Conservation (phyloP, 1,284 basidiomycete species). For the Moniliella sp. region DNA sequence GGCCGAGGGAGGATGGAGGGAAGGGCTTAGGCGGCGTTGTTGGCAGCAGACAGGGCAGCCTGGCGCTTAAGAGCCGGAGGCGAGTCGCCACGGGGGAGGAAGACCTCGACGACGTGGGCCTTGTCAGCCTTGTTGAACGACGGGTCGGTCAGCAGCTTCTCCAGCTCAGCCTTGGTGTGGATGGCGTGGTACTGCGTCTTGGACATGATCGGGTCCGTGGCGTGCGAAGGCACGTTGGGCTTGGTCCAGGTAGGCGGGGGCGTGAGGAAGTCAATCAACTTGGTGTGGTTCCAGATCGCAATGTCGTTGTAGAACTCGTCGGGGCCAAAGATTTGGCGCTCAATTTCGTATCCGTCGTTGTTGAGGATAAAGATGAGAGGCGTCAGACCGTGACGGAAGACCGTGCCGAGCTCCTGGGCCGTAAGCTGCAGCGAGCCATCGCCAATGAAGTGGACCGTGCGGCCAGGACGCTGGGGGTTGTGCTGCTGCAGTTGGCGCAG, state of each 20-base stretch:
- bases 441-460: conserved; percentile 67
- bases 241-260: no score
- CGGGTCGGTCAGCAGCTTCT: conserved; percentile 43
- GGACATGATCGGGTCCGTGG: conserved; percentile 38
- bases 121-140: conserved; percentile 44
- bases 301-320: conserved; percentile 33
- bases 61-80: no score
- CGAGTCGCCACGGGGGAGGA: conserved; percentile 54
- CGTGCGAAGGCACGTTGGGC: no score
- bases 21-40: no score
- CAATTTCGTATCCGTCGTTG: conserved; percentile 73
- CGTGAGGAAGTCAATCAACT: conserved; percentile 20
- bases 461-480: no score
- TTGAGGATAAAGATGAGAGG: conserved; percentile 68
- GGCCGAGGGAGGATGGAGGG: no score
- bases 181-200: conserved; percentile 47
- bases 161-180: conserved; percentile 45
- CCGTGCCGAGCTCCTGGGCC: conserved; percentile 47
- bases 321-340: conserved; percentile 54
- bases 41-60: no score
- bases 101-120: conserved; percentile 57
- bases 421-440: conserved; percentile 39
- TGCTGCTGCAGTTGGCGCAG: conserved; percentile 44
- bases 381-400: conserved; percentile 47
- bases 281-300: conserved; percentile 10